Percentiles rank a stretch among this genome's conserved stretches.
These are phyloP conservation scores for Xylariaceae sp. DNA, from an alignment of 2,329 filamentous ascomycete genomes.

Conservation along the genomic window DNA sequence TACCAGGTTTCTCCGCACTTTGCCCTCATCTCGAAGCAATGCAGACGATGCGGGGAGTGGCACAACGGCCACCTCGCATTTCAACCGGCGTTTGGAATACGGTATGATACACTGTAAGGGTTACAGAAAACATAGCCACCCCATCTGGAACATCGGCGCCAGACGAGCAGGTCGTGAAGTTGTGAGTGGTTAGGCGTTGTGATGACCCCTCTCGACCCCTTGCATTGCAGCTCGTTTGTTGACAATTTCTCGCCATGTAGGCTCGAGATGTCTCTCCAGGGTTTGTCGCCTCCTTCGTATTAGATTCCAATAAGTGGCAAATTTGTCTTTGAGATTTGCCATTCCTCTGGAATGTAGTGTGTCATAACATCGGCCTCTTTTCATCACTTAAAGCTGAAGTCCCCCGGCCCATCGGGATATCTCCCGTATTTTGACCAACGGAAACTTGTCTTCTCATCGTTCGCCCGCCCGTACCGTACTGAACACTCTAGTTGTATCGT, in stretches of 20 bases:
- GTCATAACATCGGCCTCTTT: neutral
- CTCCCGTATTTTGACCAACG: neutral
- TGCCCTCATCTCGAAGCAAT: neutral
- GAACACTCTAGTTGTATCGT: neutral
- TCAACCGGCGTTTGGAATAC: constrained; percentile 1
- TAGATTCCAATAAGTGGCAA: neutral
- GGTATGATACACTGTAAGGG: constrained; percentile 10
- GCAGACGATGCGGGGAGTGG: neutral
- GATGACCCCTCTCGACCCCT: constrained; percentile 2
- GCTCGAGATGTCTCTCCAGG: constrained; percentile 1
- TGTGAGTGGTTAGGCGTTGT: constrained; percentile 1
- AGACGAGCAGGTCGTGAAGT: neutral
- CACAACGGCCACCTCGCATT: constrained; percentile 16
- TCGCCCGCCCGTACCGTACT: neutral
- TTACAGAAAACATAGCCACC: neutral
- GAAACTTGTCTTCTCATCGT: neutral
- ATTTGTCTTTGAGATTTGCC: neutral
- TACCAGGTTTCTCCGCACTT: constrained; percentile 7
- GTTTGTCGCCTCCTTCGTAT: neutral
- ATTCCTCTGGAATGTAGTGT: constrained; percentile 2
- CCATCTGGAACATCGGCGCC: neutral
- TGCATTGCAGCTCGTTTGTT: constrained; percentile 4
- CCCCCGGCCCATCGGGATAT: neutral
- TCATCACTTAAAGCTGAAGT: neutral
- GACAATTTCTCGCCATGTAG: neutral